Base-by-base conservation (phyloP, 2,329 filamentous ascomycete species). In the Sordariomycetes sp. region DNA sequence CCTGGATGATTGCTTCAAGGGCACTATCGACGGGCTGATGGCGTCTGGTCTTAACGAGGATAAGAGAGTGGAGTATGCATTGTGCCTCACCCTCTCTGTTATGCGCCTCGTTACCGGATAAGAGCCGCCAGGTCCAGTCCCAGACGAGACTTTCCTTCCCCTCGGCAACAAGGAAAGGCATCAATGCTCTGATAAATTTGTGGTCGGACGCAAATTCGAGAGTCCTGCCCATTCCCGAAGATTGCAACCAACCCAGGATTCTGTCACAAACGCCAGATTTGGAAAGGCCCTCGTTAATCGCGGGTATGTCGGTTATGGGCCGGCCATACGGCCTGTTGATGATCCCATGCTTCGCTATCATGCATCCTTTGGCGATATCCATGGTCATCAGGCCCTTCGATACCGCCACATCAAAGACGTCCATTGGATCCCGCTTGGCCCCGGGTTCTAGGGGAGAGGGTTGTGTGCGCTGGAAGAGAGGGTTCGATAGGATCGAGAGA, bases 401-500 rank as follows among this genome's bases (percentile, higher is more conserved):
- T 1, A 80, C 79, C 20, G 80, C 81, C 59, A 75, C 72, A 61
- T 82, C 76, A 60, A 85, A 85, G 3, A 83, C 74, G 46, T 78
- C 73, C 71, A 81, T 78, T 3, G 78, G 79, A 51, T 79, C 74
- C 34, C 70, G 67, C 54, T 67, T 65, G n/a, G 52, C 6, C 3
- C 46, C 61, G 59, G 64, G 60, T 3, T 37, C 40, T 40, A 53
- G 55, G 16, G 14, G 58, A 48, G 61, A 25, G n/a, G 8, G 6
- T 11, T n/a, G 46, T 67, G 65, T 28, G 22, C 32, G 55, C 11
- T 69, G 69, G 68, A 85, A 83, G 20, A 84, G 70, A 0, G 81
- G 81, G 60, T 83, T 83, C 55, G 76, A 74, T 16, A 85, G 76
- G 58, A 85, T 80, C 37, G 79, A 74, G 59, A 75, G 76, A n/a